Percentiles rank a stretch among this genome's conserved stretches.
phyloP scores from a whole-genome alignment of 148 eudicot genomes.

The Chenopodium berlandieri region DNA sequence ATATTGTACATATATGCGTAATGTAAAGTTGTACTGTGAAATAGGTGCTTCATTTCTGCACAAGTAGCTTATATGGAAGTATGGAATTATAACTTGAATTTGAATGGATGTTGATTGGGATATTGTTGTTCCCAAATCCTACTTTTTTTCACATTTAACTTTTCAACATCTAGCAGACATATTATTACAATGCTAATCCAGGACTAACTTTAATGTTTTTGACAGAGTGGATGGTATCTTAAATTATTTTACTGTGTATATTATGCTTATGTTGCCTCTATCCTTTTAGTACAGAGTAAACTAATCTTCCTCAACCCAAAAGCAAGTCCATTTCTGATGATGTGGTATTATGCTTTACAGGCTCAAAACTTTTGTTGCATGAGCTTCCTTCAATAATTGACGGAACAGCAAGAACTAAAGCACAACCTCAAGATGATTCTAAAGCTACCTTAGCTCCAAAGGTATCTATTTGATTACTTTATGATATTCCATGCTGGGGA shows the following conservation, averaged over 20 bases:
- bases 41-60: not conserved
- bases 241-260: not conserved
- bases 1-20: not conserved
- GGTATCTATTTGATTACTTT: slow-evolving; percentile 35
- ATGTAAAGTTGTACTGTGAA: not conserved
- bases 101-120: not conserved
- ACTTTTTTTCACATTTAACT: slow-evolving; percentile 1
- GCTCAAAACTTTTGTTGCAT: slow-evolving; percentile 75
- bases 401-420: slow-evolving; percentile 70
- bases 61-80: not conserved
- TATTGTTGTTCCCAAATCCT: not conserved
- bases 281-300: not conserved
- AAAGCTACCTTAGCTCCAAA: slow-evolving; percentile 89
- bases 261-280: not conserved
- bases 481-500: not conserved
- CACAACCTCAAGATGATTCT: slow-evolving; percentile 77
- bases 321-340: not conserved
- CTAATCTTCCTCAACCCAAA: not conserved
- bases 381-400: slow-evolving; percentile 89
- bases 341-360: slow-evolving; percentile 34
- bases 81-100: not conserved
- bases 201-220: not conserved
- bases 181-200: not conserved
- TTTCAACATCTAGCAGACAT: not conserved
- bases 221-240: not conserved